Evolutionary conservation across 1,139 yeast species (phyloP).

Genomic region (Blastobotrys illinoisensis): DNA sequence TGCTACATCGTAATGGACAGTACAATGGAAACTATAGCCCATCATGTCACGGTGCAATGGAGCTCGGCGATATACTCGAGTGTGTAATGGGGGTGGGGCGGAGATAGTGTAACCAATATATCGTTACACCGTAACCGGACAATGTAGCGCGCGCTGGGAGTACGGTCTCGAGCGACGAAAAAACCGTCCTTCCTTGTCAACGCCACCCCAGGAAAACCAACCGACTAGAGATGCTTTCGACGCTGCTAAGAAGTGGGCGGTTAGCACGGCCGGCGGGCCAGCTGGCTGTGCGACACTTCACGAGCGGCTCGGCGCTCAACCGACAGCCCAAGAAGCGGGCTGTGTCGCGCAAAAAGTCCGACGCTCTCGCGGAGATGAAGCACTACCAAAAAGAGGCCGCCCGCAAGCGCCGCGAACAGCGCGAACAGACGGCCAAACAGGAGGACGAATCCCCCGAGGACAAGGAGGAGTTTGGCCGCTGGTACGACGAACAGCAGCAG

Average conservation of each 20-base stretch:
- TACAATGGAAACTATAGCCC: no score
- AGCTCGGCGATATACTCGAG: no score
- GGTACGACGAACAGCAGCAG: conserved; percentile 11
- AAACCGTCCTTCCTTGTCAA: background rate
- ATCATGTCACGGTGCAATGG: no score
- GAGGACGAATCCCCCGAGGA: conserved; percentile 7
- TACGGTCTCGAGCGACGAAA: background rate
- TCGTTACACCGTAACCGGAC: no score
- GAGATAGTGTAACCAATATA: no score
- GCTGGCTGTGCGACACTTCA: background rate
- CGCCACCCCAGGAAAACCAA: background rate
- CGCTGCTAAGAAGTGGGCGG: background rate
- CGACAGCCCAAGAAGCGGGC: background rate
- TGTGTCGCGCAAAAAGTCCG: conserved; percentile 3
- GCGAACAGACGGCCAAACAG: conserved; percentile 21
- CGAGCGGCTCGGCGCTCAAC: background rate
- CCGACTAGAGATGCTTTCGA: background rate
- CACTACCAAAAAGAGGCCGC: conserved; percentile 13
- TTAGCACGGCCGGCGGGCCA: background rate
- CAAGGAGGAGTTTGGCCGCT: conserved; percentile 18
- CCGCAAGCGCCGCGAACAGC: conserved; percentile 11
- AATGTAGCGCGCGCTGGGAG: no score
- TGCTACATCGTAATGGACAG: no score
- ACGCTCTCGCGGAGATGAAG: conserved; percentile 13
- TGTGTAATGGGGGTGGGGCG: no score